Evolutionary conservation across 495 filamentous ascomycete genomes (phyloP).

Genomic region (Cercophora scortea): DNA sequence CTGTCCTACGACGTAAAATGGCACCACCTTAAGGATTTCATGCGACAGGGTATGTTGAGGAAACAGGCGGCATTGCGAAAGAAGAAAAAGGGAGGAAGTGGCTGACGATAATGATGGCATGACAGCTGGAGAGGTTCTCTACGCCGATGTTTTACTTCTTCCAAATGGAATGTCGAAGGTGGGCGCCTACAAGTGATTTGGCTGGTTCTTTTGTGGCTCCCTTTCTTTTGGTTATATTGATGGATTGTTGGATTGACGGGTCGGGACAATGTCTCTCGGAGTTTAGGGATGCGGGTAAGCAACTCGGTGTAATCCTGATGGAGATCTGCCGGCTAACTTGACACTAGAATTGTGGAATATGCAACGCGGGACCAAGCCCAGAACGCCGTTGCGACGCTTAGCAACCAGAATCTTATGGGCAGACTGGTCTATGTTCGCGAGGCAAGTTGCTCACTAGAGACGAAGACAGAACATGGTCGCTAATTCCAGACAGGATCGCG

Average conservation of each 20-base stretch:
- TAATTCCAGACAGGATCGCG: slow-evolving; percentile 62
- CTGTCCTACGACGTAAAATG: slow-evolving; percentile 99
- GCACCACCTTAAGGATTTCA: slow-evolving; percentile 99
- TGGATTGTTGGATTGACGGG: slow-evolving; percentile 99
- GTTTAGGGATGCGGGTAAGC: slow-evolving; percentile 99
- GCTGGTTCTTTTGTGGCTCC: slow-evolving; percentile 68
- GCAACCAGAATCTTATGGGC: slow-evolving; percentile 98
- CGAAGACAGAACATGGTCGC: background rate
- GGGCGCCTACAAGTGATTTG: slow-evolving; percentile 87
- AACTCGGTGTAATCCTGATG: slow-evolving; percentile 7
- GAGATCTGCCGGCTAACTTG: too few species aligned
- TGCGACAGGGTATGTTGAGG: slow-evolving; percentile 86
- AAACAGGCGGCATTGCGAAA: background rate
- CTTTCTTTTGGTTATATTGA: slow-evolving; percentile 65
- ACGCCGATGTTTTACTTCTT: slow-evolving; percentile 98
- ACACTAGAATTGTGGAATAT: slow-evolving; percentile 96
- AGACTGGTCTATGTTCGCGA: slow-evolving; percentile 97
- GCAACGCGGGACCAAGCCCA: slow-evolving; percentile 98
- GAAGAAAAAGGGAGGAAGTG: background rate
- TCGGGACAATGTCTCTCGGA: slow-evolving; percentile 82
- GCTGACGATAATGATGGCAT: background rate
- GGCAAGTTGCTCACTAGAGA: slow-evolving; percentile 45
- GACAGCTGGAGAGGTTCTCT: slow-evolving; percentile 96
- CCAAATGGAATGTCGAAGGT: slow-evolving; percentile 99
- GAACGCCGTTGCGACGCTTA: slow-evolving; percentile 92